Base-by-base conservation (phyloP, 2,329 filamentous ascomycete species). In the Aspergillus thermomutatus region DNA sequence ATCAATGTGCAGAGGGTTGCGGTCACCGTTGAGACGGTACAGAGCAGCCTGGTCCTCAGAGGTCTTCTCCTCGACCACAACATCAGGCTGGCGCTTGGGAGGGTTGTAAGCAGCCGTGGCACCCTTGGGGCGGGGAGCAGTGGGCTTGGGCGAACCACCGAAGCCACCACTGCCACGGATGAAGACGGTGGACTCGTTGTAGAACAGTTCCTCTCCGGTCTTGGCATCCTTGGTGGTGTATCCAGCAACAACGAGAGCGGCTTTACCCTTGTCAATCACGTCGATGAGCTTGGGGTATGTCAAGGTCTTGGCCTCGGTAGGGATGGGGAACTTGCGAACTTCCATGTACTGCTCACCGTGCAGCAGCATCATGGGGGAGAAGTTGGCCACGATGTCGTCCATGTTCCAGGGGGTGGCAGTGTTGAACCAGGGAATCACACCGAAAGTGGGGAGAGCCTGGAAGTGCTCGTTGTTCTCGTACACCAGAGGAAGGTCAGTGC, bases 331-430 rank as follows among this genome's bases (percentile, higher is more conserved):
- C 76, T 93, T 91, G 72, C 88, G 87, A 70, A 99, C 84, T 78
- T 99, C 94, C 62, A 99, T 90, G 79, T 92, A 99, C 77, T 99
- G 94, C 82, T 99, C 94, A 72, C 94, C 94, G 79, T 99, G 94
- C 25, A 99, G 88, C 51, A 99, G 86, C 92, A 97, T 97, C 91
- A 96, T 97, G 60, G 92, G 93, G 40, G 86, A 91, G 82, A 97
- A 99, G 82, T 97, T 96, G 74, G 92, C 92, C 27, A 97, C 89
- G 60, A 99, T 84, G 56, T 92, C 86, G 70, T 87, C 85, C 68
- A 94, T 83, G 75, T 82, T 86, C 80, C 89, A 97, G 27, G 93
- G 91, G 59, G 87, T 80, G 64, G 89, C 83, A 59, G 91, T 88
- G 77, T 89, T 89, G 80, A 97, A 97, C 68, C 87, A 89, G n/a